These are phyloP conservation scores for Hippophae gyantsensis DNA, from an alignment of 306 rosid genomes.

Conservation along the genomic window DNA sequence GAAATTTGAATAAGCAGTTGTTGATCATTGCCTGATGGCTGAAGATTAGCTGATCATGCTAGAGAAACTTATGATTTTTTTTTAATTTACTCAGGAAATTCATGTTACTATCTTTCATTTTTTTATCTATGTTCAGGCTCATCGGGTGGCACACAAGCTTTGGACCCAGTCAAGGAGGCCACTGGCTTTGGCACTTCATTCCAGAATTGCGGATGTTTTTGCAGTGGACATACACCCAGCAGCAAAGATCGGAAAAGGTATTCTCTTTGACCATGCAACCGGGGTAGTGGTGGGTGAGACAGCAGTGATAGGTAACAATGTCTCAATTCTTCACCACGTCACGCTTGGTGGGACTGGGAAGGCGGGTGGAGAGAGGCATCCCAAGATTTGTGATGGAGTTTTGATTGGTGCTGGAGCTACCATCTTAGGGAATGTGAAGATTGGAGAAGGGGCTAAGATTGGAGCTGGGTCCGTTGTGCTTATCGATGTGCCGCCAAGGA, in stretches of 20 bases:
- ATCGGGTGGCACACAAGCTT: constrained; percentile 68
- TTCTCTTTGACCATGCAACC: constrained; percentile 81
- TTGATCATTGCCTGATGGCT: no score
- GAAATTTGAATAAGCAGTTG: no score
- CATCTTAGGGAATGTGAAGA: constrained; percentile 67
- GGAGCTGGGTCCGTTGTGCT: constrained; percentile 93
- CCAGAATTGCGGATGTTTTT: constrained; percentile 73
- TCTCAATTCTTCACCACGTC: constrained; percentile 85
- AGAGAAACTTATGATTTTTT: no score
- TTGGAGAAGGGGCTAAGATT: constrained; percentile 85
- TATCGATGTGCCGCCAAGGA: constrained; percentile 66
- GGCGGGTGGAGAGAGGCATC: constrained; percentile 80
- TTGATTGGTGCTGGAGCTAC: constrained; percentile 95
- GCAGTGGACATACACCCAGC: constrained; percentile 96
- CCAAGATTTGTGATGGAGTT: constrained; percentile 87
- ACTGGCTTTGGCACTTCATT: constrained; percentile 76
- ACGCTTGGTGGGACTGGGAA: constrained; percentile 96
- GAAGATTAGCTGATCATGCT: no score
- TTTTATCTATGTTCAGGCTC: constrained; percentile 36
- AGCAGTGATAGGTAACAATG: constrained; percentile 86
- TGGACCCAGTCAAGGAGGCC: constrained; percentile 74
- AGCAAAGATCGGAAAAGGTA: constrained; percentile 70
- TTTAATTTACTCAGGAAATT: no score
- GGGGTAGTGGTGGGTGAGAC: constrained; percentile 97
- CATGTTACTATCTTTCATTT: no score